Conservation (phyloP, 116 monocot genomes). For the Posidonia oceanica region DNA sequence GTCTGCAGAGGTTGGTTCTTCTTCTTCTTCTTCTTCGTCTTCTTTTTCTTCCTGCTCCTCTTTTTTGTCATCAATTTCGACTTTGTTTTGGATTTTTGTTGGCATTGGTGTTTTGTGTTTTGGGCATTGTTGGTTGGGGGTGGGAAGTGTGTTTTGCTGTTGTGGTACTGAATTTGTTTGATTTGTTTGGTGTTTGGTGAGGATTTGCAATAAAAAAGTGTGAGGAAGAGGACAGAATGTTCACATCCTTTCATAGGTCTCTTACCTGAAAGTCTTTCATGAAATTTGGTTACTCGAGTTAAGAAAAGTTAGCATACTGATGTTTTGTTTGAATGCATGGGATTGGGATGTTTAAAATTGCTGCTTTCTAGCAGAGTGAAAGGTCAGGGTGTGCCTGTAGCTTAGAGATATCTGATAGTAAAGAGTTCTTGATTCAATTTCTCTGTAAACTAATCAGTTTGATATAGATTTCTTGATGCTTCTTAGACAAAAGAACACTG, state of each 20-base stretch:
- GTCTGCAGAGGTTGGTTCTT: slow-evolving; percentile 23
- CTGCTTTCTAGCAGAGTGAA: too few relatives aligned
- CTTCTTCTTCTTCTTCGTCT: not conserved
- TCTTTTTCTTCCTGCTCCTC: not conserved
- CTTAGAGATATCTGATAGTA: not conserved
- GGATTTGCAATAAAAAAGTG: not conserved
- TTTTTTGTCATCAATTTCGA: not conserved
- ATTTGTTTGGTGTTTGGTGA: not conserved
- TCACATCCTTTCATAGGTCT: too few relatives aligned
- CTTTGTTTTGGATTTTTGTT: too few relatives aligned
- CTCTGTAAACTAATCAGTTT: not conserved
- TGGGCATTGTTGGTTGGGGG: not conserved
- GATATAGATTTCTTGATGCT: not conserved
- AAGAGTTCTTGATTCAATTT: not conserved
- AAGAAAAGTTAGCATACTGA: too few relatives aligned
- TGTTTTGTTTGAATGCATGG: too few relatives aligned
- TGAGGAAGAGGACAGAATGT: not conserved
- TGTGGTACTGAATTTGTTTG: not conserved
- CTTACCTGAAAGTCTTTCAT: too few relatives aligned
- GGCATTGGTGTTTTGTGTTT: not conserved
- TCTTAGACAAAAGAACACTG: not conserved
- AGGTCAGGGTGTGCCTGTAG: not conserved
- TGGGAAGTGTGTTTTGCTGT: not conserved
- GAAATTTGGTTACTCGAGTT: too few relatives aligned
- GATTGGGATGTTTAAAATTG: too few relatives aligned